These are phyloP conservation scores for Davidsoniella eucalypti DNA, from an alignment of 2,329 filamentous ascomycete species.

Conservation along the genomic window DNA sequence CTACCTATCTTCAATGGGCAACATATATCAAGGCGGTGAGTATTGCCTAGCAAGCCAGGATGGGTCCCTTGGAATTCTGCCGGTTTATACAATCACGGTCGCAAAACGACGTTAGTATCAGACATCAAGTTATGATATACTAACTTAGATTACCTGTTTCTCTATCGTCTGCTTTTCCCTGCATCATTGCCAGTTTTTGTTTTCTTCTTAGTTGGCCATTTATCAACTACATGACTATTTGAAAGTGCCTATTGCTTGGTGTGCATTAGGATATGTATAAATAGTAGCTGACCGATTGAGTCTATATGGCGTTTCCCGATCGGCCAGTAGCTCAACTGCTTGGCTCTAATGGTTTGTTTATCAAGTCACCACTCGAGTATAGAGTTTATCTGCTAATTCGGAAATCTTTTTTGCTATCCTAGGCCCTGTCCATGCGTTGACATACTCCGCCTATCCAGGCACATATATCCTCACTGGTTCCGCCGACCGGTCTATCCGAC, in stretches of 20 bases:
- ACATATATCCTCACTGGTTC: conserved; percentile 75
- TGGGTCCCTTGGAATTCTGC: too few relatives aligned
- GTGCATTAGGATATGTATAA: background rate
- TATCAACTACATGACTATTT: background rate
- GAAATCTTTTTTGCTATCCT: conserved; percentile 2
- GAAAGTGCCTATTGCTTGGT: too few relatives aligned
- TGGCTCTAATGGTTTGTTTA: conserved; percentile 38
- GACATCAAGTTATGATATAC: too few relatives aligned
- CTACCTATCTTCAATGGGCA: too few relatives aligned
- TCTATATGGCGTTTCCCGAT: conserved; percentile 29
- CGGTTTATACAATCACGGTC: background rate
- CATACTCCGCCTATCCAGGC: conserved; percentile 55
- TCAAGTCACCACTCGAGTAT: background rate
- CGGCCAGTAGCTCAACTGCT: conserved; percentile 37
- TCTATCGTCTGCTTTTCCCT: background rate
- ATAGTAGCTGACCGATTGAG: background rate
- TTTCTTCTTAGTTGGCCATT: background rate
- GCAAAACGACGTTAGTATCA: background rate
- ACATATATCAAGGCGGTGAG: too few relatives aligned
- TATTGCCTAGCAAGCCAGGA: too few relatives aligned
- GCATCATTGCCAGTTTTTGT: background rate
- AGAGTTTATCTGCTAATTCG: background rate
- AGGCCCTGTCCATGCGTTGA: conserved; percentile 57
- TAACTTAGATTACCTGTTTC: background rate
- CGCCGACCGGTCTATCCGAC: conserved; percentile 66